Evolutionary conservation across 2,329 filamentous ascomycete species (phyloP), one percentile per base, ranked within the genome.

Genomic region (Sporothrix variecibatus): DNA sequence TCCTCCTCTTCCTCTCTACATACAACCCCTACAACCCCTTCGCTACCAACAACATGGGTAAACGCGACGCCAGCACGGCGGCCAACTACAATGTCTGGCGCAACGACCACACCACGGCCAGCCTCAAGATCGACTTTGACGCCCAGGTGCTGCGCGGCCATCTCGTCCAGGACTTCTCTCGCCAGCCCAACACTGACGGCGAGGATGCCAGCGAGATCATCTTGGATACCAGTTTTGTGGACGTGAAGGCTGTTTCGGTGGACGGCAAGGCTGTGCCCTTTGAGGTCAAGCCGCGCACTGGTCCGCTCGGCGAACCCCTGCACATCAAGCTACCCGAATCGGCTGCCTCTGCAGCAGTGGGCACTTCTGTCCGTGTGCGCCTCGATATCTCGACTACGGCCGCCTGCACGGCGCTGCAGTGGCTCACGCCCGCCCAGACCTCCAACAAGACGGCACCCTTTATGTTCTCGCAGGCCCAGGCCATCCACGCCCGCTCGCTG

Each of bases 401-500:
- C 71, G 89, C 93, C 79, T 98, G 95, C 83, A 97, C 95, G 12
- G 95, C 95, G 11, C 86, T 99, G 76, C 95, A 98, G 83, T 99
- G 96, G 95, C 88, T 99, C 82, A 95, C 93, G 0, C 94, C 94
- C 1, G 92, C 92, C 43, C 96, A 98, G 85, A 98, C 96, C 0
- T 94, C 93, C 74, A 98, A 97, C 88, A 95, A 94, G 85, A 96
- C 94, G 83, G 93, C 97, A 78, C 95, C 95, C 0, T 98, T 98
- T 83, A 95, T 98, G 91, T 98, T 98, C 85, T 97, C 94, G 62
- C 96, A 98, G 85, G 97, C 95, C 82, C 95, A 99, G 86, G 95
- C 95, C 72, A 98, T 98, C 80, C 95, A 98, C 80, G 94, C 94
- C 60, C 91, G 96, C 75, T 97, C 94, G 67, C 89, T 98, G 75